Percentiles rank a stretch among this genome's conserved stretches.
Conservation (phyloP, 2,329 filamentous ascomycete species). For the Mycosphaerella sp. region DNA sequence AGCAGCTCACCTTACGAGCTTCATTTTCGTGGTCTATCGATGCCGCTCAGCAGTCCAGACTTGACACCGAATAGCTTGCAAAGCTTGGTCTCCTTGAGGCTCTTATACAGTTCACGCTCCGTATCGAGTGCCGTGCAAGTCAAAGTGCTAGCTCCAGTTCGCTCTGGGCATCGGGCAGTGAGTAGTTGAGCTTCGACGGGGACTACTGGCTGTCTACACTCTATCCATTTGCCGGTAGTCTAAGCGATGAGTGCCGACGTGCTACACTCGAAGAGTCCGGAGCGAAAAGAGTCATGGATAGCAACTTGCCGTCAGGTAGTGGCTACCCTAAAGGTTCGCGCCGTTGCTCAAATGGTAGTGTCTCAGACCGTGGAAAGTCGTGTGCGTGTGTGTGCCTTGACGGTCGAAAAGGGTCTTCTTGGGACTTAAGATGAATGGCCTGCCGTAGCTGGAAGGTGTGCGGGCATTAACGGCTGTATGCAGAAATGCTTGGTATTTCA, state of each 20-base stretch:
- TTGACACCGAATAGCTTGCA: not conserved
- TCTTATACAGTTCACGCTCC: slow-evolving; percentile 3
- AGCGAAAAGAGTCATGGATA: not conserved
- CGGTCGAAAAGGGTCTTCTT: not conserved
- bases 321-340: not conserved
- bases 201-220: slow-evolving; percentile 4
- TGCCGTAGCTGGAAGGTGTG: not conserved
- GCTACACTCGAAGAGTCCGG: not conserved
- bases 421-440: not conserved
- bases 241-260: slow-evolving; percentile 5
- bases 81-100: not conserved
- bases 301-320: not conserved
- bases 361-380: not conserved
- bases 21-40: not conserved
- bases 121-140: slow-evolving; percentile 2
- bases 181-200: slow-evolving; percentile 6
- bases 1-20: not conserved
- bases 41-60: not conserved
- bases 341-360: not conserved
- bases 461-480: slow-evolving; percentile 1
- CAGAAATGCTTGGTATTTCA: slow-evolving; percentile 2
- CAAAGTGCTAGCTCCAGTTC: not conserved
- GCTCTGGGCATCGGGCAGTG: not conserved
- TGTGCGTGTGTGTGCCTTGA: not conserved
- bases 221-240: slow-evolving; percentile 6